Evolutionary conservation across 148 eudicot species (phyloP), one percentile per base, ranked within the genome.

Genomic region (Cornus florida): DNA sequence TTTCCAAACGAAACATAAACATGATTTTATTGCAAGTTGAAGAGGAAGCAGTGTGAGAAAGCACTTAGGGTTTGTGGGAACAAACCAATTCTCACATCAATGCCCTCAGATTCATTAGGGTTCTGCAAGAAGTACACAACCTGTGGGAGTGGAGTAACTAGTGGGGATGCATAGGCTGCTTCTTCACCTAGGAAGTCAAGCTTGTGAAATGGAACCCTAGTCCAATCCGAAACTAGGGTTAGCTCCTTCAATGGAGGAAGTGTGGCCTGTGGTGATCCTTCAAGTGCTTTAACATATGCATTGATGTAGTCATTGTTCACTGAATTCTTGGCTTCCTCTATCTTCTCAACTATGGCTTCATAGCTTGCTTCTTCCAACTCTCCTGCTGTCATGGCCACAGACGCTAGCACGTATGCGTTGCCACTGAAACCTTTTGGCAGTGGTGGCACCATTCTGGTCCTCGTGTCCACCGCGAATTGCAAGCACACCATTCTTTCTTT

Each of bases 191-290:
- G n/a, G 39, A 72, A 72, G 28, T 31, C 64, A 53, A 72, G 5
- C 64, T 28, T 72, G 75, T 72, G 75, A 35, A 72, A 72, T 12
- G 75, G 75, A 33, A 72, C 19, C 28, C 75, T 72, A 3, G 20
- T 50, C 75, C 75, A 72, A 12, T 72, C 75, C 3, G 75, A 72
- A 50, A 72, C 62, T 13, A 72, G 19, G 10, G 75, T 72, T 4
- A 72, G 75, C 62, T 72, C 75, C 75, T 48, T 72, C 64, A 72
- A 72, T 53, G 75, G 75, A 23, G 75, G 75, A n/a, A 72, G 75
- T 12, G 19, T 31, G 12, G 38, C 39, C 8, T 50, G 35, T 24
- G 20, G 35, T 12, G 38, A 19, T 5, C 75, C 75, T 72, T 72
- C 75, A 14, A 72, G 75, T 48, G 75, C 75, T 20, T 50, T 8